phyloP scores from a whole-genome alignment of 257 asterid genomes.

The Gentiana dahurica region DNA sequence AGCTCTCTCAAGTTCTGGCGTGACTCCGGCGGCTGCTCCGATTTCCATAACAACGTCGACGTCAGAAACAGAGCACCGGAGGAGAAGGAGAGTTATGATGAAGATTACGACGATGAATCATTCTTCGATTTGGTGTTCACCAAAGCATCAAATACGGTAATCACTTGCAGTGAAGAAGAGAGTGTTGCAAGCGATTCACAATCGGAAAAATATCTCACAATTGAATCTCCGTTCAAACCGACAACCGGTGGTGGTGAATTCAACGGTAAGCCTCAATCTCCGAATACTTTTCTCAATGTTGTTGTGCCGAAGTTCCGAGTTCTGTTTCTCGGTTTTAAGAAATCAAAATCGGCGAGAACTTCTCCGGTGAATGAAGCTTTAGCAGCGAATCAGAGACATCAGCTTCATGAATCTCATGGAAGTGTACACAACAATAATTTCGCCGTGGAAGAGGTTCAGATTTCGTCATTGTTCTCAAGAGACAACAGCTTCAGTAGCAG shows the following conservation, averaged over 20 bases:
- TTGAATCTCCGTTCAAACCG: too few species aligned
- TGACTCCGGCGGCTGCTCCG: slow-evolving; percentile 15
- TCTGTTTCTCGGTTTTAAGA: slow-evolving; percentile 41
- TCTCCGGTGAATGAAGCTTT: neutral
- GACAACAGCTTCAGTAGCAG: slow-evolving; percentile 43
- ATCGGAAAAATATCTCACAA: too few species aligned
- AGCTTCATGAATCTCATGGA: slow-evolving; percentile 11
- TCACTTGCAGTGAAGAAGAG: slow-evolving; percentile 2
- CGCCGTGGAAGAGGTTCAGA: slow-evolving; percentile 17
- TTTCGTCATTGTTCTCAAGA: slow-evolving; percentile 21
- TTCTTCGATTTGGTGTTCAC: slow-evolving; percentile 59
- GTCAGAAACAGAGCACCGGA: slow-evolving; percentile 18
- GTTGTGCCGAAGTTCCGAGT: slow-evolving; percentile 41
- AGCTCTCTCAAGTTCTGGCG: slow-evolving; percentile 55
- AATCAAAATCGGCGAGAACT: slow-evolving; percentile 28
- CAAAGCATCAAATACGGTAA: slow-evolving; percentile 20
- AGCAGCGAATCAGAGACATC: slow-evolving; percentile 7
- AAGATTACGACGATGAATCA: slow-evolving; percentile 50
- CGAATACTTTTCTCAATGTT: slow-evolving; percentile 41
- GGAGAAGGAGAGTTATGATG: slow-evolving; percentile 16
- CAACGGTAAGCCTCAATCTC: slow-evolving; percentile 33
- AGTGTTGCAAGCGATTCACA: neutral
- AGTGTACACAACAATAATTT: slow-evolving; percentile 24
- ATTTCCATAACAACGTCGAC: slow-evolving; percentile 7
- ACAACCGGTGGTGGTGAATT: neutral